Base-by-base conservation (phyloP, 768 basidiomycete species). In the Lactarius sanguifluus region DNA sequence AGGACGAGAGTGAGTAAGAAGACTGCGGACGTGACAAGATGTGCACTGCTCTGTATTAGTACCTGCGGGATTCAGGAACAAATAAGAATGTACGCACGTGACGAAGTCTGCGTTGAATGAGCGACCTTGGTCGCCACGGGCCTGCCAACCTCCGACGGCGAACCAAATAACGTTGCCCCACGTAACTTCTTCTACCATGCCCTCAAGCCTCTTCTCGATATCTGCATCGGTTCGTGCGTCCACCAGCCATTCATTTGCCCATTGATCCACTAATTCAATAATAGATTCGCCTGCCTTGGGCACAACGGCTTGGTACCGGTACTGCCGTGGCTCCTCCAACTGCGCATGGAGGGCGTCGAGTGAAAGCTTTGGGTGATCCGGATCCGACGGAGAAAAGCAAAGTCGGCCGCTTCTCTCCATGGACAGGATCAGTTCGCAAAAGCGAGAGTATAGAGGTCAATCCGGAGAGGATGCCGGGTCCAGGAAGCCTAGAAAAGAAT, bases 11-110 rank as follows among this genome's bases (percentile, higher is more conserved):
- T 82, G 0, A 85, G 79, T 32, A 89, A 72, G 78, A 90, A 88
- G 25, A 88, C 71, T 4, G 84, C 79, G 5, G 88, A 88, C 0
- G 89, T 92, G 45, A 90, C 81, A 1, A 87, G 75, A 69, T 86
- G 90, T 77, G 87, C 84, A 16, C 88, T 90, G 38, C 2, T 4
- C 12, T 25, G 3, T 1, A 5, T 65, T 38, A n/a, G 43, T 28
- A 20, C 41, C 1, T 18, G 59, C 38, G 18, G 16, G 25, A 28
- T n/a, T 55, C 45, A 71, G 68, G 25, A 69, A 25, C 68, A 62
- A 36, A 0, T 61, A 60, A 65, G 62, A 36, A 0, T 60, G 60
- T 13, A 79, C 87, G 69, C 66, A 89, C 87, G 79, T 61, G 78
- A 84, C 82, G 74, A 90, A 90, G 62, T 89, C 85, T 1, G 81